Percentiles rank a stretch among this genome's conserved stretches.
Conservation (phyloP, 306 rosid genomes). For the Geum urbanum region DNA sequence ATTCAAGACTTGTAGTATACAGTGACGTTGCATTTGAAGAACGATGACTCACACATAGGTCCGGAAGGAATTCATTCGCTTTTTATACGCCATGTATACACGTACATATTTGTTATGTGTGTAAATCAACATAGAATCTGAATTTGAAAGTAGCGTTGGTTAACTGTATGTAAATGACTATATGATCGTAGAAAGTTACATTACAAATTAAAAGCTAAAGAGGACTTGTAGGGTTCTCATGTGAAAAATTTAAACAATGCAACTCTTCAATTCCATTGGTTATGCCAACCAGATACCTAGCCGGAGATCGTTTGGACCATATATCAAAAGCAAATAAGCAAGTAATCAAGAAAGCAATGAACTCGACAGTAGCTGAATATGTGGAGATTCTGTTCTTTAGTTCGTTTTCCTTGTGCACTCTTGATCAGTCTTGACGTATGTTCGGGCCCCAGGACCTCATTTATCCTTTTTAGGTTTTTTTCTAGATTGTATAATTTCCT, state of each 20-base stretch:
- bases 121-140: not conserved
- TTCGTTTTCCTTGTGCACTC: not conserved
- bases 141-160: not conserved
- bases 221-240: not conserved
- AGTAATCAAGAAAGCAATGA: slow-evolving; percentile 70
- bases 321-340: slow-evolving; percentile 66
- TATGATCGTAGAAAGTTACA: not conserved
- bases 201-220: not conserved
- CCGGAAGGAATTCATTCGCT: slow-evolving; percentile 7
- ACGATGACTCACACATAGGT: slow-evolving; percentile 18
- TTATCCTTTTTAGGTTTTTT: too few relatives aligned
- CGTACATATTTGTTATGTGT: slow-evolving; percentile 11
- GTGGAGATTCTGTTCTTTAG: slow-evolving; percentile 40
- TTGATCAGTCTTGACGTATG: too few relatives aligned
- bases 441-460: too few relatives aligned
- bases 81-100: not conserved
- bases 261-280: not conserved
- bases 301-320: slow-evolving; percentile 67
- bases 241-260: not conserved
- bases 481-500: too few relatives aligned
- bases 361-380: slow-evolving; percentile 65
- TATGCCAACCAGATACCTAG: slow-evolving; percentile 60
- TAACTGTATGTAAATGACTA: not conserved
- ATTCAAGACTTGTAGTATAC: slow-evolving; percentile 52
- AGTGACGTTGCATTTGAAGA: slow-evolving; percentile 39